Evolutionary conservation across 2,329 filamentous ascomycete genomes (phyloP), one percentile per base, ranked within the genome.

Genomic region (Teratosphaeria epicoccoides): DNA sequence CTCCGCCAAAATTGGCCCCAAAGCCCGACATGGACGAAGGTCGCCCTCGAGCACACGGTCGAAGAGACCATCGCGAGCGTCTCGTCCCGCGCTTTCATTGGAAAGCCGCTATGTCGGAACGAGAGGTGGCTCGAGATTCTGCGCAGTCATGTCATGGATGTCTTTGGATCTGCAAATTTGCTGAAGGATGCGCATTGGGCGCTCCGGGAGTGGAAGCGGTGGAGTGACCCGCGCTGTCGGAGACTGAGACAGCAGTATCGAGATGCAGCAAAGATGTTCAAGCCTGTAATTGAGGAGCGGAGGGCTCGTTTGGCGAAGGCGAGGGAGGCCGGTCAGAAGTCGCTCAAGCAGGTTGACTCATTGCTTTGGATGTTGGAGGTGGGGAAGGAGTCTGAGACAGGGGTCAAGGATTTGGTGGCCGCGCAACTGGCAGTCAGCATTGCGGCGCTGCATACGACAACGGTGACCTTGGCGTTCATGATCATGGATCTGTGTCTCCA

Each of bases 61-160:
- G 61, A 66, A 0, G 57, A 62, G 1, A 55, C 73, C 5, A 63
- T 74, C 25, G 63, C 68, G 9, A 66, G 70, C 9, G 57, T 71
- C 6, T 70, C 69, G 1, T 66, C 68, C 1, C 66, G 71, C 17
- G 61, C 73, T 40, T 68, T 73, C 48, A 61, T 69, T 28, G 70
- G 71, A 17, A 60, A 67, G 6, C 54, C 57, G 7, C 56, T 70
- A 7, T 68, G 67, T 49, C 63, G 65, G 24, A 68, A 72, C 50
- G 57, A 66, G 49, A 56, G 64, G 44, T 74, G 72, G 71, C 58
- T 72, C 14, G 51, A 63, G 0, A 61, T 65, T 2, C 57, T 64
- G 29, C 64, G 61, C 14, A 52, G 59, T 28, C 71, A 71, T 57
- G 66, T 68, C 1, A 57, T 65, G 37, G 66, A 71, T 22, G 52